Base-by-base conservation (phyloP, 495 filamentous ascomycete species). In the Penicillium cinerascens region DNA sequence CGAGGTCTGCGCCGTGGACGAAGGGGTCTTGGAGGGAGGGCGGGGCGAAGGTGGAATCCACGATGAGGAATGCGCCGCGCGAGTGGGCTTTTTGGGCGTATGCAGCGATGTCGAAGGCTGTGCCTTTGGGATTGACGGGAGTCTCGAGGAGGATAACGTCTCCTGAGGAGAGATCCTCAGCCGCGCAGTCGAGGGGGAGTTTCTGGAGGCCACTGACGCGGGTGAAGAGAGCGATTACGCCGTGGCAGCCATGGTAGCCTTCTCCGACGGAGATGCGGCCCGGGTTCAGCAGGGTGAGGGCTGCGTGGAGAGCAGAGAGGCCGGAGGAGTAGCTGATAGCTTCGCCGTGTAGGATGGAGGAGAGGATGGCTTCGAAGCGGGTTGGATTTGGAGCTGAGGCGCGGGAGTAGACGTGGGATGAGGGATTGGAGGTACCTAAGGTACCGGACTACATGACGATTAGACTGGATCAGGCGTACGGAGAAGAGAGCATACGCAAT, bases 211-310 rank as follows among this genome's bases (percentile, higher is more conserved):
- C 85, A 18, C 82, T 88, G 16, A 96, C 78, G 53, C 85, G 85
- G 51, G 74, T 60, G 49, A 92, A 77, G 42, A 98, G 66, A 6
- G 66, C 65, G 48, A 96, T 79, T 17, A 95, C 85, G 49, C 87
- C 90, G 70, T 95, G 91, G 70, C 87, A 92, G 59, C 93, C 93
- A 73, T 98, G 93, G 71, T 98, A 98, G 29, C 88, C 90, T 42
- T 78, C 83, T 29, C 84, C 84, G 55, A 96, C 87, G 58, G 88
- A 80, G 41, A 98, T 80, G 37, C 83, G 82, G 42, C 79, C 80
- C 1, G 93, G 93, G 64, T 91, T 89, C 6, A 93, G 73, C 55
- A 83, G 82, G 9, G 88, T 78, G 15, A 96, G 76, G 18, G 89
- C 73, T 16, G 87, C 91, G 70, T 96, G 87, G 68, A 96, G 89